phyloP scores from a whole-genome alignment of 2,329 filamentous ascomycete species.

The Colletotrichum sojae region DNA sequence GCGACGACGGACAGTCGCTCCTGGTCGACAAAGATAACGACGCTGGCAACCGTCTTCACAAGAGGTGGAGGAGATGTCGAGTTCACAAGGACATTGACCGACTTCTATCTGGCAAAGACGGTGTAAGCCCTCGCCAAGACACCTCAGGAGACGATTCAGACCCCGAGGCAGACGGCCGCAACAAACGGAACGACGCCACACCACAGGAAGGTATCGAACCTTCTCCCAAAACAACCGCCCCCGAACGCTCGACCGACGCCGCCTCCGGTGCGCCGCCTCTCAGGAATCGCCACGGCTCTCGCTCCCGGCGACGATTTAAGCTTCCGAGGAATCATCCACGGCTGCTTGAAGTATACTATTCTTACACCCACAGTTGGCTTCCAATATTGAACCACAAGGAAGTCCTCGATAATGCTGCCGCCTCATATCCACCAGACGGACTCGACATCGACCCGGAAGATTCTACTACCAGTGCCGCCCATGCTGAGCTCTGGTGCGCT shows the following conservation, averaged over 20 bases:
- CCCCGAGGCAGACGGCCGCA: slow-evolving; percentile 43
- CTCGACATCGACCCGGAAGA: slow-evolving; percentile 47
- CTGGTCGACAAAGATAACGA: slow-evolving; percentile 66
- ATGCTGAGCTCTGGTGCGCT: slow-evolving; percentile 73
- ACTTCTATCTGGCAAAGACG: slow-evolving; percentile 65
- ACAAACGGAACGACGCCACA: slow-evolving; percentile 28
- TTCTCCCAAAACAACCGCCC: slow-evolving; percentile 12
- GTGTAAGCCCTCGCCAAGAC: slow-evolving; percentile 49
- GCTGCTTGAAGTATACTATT: slow-evolving; percentile 80
- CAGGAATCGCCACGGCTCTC: slow-evolving; percentile 29
- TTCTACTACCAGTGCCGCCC: slow-evolving; percentile 53
- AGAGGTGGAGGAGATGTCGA: slow-evolving; percentile 73
- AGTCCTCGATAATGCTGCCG: slow-evolving; percentile 65
- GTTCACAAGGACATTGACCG: slow-evolving; percentile 75
- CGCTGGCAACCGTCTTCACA: slow-evolving; percentile 70
- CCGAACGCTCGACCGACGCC: slow-evolving; percentile 26
- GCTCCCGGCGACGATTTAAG: slow-evolving; percentile 40
- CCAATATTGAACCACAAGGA: slow-evolving; percentile 77
- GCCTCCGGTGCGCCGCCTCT: neutral
- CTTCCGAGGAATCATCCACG: slow-evolving; percentile 70
- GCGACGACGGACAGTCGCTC: slow-evolving; percentile 57
- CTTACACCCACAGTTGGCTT: slow-evolving; percentile 83
- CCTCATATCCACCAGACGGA: slow-evolving; percentile 57
- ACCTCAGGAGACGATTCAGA: slow-evolving; percentile 53
- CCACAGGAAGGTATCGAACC: slow-evolving; percentile 6